phyloP scores from a whole-genome alignment of 805 yeast species.

The Kockiozyma suomiensis region DNA sequence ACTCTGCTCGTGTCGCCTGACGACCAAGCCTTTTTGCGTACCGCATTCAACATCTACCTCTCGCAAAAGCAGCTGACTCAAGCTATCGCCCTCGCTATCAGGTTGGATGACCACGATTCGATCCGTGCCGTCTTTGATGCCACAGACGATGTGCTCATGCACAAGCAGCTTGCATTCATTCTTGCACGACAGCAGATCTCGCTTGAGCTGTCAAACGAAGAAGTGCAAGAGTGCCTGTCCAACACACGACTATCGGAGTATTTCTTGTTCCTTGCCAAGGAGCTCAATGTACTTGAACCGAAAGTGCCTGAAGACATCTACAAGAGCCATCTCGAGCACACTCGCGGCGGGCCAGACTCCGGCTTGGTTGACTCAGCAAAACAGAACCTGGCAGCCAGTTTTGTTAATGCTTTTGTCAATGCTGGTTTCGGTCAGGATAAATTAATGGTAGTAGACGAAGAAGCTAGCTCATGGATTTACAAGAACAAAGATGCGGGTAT shows the following conservation, averaged over 20 bases:
- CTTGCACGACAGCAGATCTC: conserved; percentile 84
- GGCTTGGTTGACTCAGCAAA: conserved; percentile 78
- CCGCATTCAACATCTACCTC: conserved; percentile 85
- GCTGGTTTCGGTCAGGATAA: conserved; percentile 90
- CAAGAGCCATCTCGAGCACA: conserved; percentile 82
- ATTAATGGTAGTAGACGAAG: conserved; percentile 67
- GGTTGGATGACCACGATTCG: conserved; percentile 78
- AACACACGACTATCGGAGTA: conserved; percentile 78
- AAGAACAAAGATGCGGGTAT: conserved; percentile 90
- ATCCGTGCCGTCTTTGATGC: conserved; percentile 81
- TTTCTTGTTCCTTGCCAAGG: conserved; percentile 78
- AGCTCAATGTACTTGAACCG: conserved; percentile 84
- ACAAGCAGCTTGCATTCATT: conserved; percentile 89
- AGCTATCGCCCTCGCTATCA: conserved; percentile 86
- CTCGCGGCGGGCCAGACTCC: conserved; percentile 57
- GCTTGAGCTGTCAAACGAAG: conserved; percentile 54
- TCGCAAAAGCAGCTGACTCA: conserved; percentile 79
- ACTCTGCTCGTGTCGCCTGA: conserved; percentile 95
- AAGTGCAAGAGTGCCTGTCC: conserved; percentile 83
- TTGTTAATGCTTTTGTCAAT: conserved; percentile 88
- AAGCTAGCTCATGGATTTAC: conserved; percentile 79
- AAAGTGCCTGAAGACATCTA: conserved; percentile 94
- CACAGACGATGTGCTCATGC: conserved; percentile 66
- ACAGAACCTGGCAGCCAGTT: conserved; percentile 92
- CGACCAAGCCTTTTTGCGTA: conserved; percentile 78